phyloP scores from a whole-genome alignment of 116 monocot genomes.

The Cymodocea nodosa region DNA sequence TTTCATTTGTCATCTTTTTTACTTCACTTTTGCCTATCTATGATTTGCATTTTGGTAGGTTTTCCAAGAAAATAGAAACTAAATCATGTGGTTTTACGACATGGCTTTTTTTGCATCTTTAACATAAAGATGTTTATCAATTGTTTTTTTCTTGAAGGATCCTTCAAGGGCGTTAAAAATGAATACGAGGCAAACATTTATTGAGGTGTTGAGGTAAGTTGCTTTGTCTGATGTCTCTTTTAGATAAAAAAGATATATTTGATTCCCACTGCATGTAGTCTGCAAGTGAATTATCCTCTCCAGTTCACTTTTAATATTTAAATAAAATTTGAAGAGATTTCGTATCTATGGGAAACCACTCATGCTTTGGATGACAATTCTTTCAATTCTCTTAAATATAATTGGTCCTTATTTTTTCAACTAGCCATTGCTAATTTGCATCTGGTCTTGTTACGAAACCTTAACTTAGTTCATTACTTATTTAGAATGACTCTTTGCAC shows the following conservation, averaged over 20 bases:
- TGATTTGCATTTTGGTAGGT: too few relatives aligned
- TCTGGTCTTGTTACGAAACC: neutral
- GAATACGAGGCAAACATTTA: conserved; percentile 14
- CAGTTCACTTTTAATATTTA: too few relatives aligned
- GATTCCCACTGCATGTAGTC: neutral
- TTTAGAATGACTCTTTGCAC: neutral
- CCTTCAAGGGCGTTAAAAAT: conserved; percentile 9
- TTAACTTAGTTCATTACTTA: neutral
- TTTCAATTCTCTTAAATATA: neutral
- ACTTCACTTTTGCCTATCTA: too few relatives aligned
- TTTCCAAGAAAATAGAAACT: too few relatives aligned
- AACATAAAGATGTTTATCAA: too few relatives aligned
- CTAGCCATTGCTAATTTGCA: neutral
- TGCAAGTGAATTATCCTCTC: too few relatives aligned
- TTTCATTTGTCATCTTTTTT: too few relatives aligned
- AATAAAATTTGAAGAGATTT: too few relatives aligned
- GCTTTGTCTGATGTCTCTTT: neutral
- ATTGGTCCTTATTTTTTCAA: neutral
- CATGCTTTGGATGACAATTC: too few relatives aligned
- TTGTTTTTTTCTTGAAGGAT: conserved; percentile 14
- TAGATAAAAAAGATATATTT: neutral
- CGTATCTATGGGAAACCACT: too few relatives aligned
- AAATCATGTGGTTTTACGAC: too few relatives aligned
- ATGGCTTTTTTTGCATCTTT: too few relatives aligned
- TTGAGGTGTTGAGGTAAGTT: conserved; percentile 11